These are phyloP conservation scores for Flaveria linearis DNA, from an alignment of 129 eudicot genomes.

Conservation along the genomic window DNA sequence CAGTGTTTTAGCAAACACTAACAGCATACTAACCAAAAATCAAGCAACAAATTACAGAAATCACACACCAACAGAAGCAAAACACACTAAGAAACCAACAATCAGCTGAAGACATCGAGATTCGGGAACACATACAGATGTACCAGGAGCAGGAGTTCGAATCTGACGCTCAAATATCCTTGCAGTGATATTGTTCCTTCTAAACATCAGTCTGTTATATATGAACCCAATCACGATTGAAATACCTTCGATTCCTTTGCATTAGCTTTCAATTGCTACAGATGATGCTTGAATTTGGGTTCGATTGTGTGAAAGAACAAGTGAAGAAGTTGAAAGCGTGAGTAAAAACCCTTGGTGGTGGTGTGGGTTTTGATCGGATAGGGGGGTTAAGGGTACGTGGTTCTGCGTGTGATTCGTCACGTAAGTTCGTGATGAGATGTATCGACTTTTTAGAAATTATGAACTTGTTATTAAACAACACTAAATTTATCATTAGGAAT, in stretches of 20 bases:
- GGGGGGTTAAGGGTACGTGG: conserved; percentile 11
- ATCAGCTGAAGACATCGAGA: not conserved
- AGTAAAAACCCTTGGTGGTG: too few relatives aligned
- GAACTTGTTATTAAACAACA: too few relatives aligned
- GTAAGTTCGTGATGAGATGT: not conserved
- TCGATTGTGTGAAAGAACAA: not conserved
- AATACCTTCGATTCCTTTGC: conserved; percentile 13
- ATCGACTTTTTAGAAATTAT: too few relatives aligned
- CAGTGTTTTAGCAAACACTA: too few relatives aligned
- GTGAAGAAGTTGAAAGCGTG: too few relatives aligned
- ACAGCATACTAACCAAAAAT: not conserved
- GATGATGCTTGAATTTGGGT: not conserved
- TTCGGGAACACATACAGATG: conserved; percentile 40
- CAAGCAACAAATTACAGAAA: not conserved
- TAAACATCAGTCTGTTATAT: conserved; percentile 45
- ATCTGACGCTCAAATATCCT: conserved; percentile 68
- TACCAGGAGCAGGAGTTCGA: conserved; percentile 60
- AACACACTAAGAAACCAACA: too few relatives aligned
- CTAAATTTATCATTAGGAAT: too few relatives aligned
- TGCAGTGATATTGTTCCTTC: conserved; percentile 53
- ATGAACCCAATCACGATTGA: conserved; percentile 2
- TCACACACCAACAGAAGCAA: not conserved
- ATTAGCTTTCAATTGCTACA: not conserved
- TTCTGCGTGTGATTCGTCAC: not conserved
- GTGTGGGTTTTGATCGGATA: conserved; percentile 11